phyloP scores from a whole-genome alignment of 2,329 filamentous ascomycete species.

The Biscogniauxia marginata region DNA sequence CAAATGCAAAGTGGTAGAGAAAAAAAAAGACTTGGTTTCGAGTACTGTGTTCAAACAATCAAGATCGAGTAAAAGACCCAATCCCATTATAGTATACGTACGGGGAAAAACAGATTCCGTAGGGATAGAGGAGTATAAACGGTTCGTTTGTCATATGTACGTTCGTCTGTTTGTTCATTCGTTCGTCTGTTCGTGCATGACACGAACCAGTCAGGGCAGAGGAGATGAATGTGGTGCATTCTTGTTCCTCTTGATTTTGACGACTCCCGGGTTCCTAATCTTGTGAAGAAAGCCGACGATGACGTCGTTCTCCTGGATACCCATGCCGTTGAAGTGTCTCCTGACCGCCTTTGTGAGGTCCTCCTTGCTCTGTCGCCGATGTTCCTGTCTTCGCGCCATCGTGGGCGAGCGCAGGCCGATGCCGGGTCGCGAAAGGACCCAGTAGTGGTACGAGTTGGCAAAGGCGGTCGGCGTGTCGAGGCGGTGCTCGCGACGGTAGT shows the following conservation, averaged over 20 bases:
- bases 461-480: conserved; percentile 71
- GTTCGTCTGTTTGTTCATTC: conserved; percentile 3
- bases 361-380: conserved; percentile 68
- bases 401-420: conserved; percentile 74
- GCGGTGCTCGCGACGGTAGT: conserved; percentile 72
- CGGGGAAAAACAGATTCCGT: conserved; percentile 4
- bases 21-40: conserved; percentile 3
- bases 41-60: conserved; percentile 2
- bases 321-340: conserved; percentile 80
- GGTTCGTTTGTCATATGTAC: neutral
- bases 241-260: conserved; percentile 35
- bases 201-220: conserved; percentile 26
- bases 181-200: conserved; percentile 8
- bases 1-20: conserved; percentile 15
- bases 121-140: conserved; percentile 5
- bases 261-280: conserved; percentile 55
- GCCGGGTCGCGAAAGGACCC: conserved; percentile 58
- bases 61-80: conserved; percentile 1
- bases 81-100: conserved; percentile 6
- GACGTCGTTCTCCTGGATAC: conserved; percentile 78
- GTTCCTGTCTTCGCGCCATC: conserved; percentile 65
- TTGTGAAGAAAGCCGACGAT: conserved; percentile 78
- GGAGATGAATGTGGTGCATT: conserved; percentile 33
- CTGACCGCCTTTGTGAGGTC: conserved; percentile 69
- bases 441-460: conserved; percentile 60